These are phyloP conservation scores for Aspergillus bombycis DNA, from an alignment of 2,329 filamentous ascomycete species.

Conservation along the genomic window DNA sequence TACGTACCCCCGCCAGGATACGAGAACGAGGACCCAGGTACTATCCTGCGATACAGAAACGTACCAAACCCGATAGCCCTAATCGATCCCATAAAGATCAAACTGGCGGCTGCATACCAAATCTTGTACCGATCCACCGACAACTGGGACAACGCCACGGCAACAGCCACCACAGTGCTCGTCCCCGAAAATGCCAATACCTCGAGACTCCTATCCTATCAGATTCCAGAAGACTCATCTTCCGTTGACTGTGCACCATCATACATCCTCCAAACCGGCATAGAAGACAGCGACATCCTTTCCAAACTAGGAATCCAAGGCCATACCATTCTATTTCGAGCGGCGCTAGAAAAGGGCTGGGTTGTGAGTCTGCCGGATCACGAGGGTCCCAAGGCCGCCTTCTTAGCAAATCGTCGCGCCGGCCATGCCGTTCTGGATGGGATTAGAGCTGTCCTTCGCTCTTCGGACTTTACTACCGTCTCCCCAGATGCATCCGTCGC, in stretches of 20 bases:
- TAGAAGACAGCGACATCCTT: neutral
- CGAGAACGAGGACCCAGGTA: neutral
- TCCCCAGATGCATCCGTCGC: neutral
- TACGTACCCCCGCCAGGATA: neutral
- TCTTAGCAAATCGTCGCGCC: neutral
- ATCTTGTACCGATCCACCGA: neutral
- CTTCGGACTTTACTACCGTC: neutral
- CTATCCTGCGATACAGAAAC: neutral
- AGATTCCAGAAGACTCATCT: conserved; percentile 1
- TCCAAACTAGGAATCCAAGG: neutral
- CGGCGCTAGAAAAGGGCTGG: neutral
- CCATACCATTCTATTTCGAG: neutral
- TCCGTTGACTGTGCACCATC: conserved; percentile 3
- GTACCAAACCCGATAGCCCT: neutral
- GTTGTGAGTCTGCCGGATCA: neutral
- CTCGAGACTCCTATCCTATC: conserved; percentile 5
- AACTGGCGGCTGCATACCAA: neutral
- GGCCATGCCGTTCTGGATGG: neutral
- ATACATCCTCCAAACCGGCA: neutral
- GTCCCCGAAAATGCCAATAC: conserved; percentile 2
- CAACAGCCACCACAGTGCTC: conserved; percentile 8
- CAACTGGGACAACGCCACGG: neutral
- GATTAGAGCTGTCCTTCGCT: neutral
- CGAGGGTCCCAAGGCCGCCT: neutral
- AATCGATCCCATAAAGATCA: neutral